Base-by-base conservation (phyloP, 164 flowering plant species). In the Aristolochia fimbriata region DNA sequence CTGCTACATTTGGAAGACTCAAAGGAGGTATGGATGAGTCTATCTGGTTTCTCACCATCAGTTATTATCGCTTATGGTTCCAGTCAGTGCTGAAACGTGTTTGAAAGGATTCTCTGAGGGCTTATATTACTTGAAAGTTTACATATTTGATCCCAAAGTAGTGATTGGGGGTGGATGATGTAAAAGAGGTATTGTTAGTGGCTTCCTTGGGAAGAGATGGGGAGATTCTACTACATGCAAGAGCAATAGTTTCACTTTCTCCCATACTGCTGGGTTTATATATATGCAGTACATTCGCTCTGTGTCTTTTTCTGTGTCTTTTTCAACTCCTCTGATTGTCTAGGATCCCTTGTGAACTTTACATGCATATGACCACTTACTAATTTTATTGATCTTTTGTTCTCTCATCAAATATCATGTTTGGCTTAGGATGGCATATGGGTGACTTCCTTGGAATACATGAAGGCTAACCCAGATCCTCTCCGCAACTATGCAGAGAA, bases 381-480 rank as follows among this genome's bases (percentile, higher is more conserved):
- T 0, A 15, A 22, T 2, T 23, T 22, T 12, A 22, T 23, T 13
- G 17, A 52, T 10, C 15, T 8, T 3, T 10, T 52, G 14, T 19
- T n/a, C 22, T 52, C 22, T 22, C 15, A 22, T 52, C 43, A 37
- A 2, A 31, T 31, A 31, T 7, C 7, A 6, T 37, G 43, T 37
- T 37, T 47, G 48, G 76, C 65, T 60, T 77, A 85, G 90, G 88
- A 68, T 65, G 94, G 88, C 31, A 49, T 73, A 11, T 85, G 90
- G 91, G 80, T 85, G 45, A 64, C 75, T 19, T 71, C 83, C 51
- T 70, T 82, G 67, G 95, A 84, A 50, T 92, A 88, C 71, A 77
- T 58, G 64, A 71, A 58, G 68, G 92, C 96, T 60, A 68, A 17
- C 37, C 95, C 98, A 19, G 98, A 92, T 76, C 98, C 98, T 20